These are phyloP conservation scores for Pisolithus thermaeus DNA, from an alignment of 1,284 basidiomycete genomes.

Conservation along the genomic window DNA sequence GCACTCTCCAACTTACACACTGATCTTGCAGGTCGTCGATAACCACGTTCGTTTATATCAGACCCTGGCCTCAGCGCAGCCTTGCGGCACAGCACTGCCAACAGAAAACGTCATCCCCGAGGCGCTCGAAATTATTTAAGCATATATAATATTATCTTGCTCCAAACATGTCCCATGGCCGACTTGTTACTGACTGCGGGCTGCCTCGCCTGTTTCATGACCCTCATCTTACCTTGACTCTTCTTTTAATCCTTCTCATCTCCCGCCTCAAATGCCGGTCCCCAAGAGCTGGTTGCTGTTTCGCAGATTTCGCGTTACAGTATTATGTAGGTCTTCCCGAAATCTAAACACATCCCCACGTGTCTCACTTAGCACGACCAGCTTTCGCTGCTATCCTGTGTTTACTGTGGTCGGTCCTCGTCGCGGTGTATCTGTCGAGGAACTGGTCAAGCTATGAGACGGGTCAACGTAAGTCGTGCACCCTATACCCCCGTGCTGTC, in stretches of 20 bases:
- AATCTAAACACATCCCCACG: background rate
- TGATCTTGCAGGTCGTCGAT: background rate
- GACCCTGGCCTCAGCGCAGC: background rate
- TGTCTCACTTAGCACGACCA: background rate
- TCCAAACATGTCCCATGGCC: background rate
- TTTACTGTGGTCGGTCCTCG: conserved; percentile 34
- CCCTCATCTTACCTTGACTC: background rate
- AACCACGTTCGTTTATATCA: background rate
- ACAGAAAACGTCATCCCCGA: background rate
- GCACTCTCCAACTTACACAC: too few relatives aligned
- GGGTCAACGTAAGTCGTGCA: conserved; percentile 34
- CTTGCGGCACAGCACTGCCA: background rate
- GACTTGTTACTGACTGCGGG: background rate
- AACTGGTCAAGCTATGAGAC: conserved; percentile 34
- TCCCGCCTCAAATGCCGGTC: conserved; percentile 4
- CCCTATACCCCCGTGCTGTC: background rate
- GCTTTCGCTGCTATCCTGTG: conserved; percentile 36
- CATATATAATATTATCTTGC: too few relatives aligned
- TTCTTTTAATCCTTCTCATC: background rate
- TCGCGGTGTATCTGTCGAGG: conserved; percentile 35
- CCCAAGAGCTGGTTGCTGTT: conserved; percentile 7
- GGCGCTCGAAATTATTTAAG: too few relatives aligned
- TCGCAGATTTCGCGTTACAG: conserved; percentile 15
- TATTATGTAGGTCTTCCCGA: conserved; percentile 26
- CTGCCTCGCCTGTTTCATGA: background rate